Conservation (phyloP, 495 filamentous ascomycete species). For the Podospora sp. region DNA sequence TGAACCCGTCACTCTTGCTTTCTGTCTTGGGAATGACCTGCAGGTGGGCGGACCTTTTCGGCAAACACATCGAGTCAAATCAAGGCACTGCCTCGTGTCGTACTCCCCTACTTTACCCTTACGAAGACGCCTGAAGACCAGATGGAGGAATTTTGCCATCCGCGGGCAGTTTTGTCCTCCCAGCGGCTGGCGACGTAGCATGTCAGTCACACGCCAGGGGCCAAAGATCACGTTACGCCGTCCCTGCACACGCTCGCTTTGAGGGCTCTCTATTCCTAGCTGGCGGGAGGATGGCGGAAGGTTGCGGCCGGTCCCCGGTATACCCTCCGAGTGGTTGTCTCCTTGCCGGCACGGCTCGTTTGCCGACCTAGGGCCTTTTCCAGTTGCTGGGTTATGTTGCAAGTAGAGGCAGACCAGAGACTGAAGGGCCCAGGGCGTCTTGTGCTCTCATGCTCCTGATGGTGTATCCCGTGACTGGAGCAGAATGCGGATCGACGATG, state of each 20-base stretch:
- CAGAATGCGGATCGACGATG: not conserved
- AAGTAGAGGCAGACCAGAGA: too few relatives aligned
- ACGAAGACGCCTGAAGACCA: not conserved
- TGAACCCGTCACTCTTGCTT: not conserved
- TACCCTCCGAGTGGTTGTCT: not conserved
- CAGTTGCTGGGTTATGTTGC: too few relatives aligned
- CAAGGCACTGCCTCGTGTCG: not conserved
- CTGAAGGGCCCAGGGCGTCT: not conserved
- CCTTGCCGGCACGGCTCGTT: too few relatives aligned
- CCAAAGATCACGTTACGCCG: not conserved
- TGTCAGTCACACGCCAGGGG: not conserved
- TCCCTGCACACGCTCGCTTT: not conserved
- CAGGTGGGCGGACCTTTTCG: not conserved
- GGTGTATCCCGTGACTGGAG: not conserved
- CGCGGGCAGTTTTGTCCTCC: not conserved
- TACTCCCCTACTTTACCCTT: not conserved
- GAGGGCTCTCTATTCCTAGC: not conserved
- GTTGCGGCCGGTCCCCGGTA: not conserved
- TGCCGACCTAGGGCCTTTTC: too few relatives aligned
- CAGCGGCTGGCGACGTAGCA: not conserved
- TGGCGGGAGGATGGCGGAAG: not conserved
- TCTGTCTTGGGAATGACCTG: not conserved
- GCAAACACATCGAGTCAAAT: not conserved
- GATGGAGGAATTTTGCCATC: not conserved
- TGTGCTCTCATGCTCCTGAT: not conserved